A percentile compares a stretch with the other conserved stretches of the same genome.
Evolutionary conservation across 2,329 filamentous ascomycete genomes (phyloP).

Genomic region (Calonectria henricotiae): DNA sequence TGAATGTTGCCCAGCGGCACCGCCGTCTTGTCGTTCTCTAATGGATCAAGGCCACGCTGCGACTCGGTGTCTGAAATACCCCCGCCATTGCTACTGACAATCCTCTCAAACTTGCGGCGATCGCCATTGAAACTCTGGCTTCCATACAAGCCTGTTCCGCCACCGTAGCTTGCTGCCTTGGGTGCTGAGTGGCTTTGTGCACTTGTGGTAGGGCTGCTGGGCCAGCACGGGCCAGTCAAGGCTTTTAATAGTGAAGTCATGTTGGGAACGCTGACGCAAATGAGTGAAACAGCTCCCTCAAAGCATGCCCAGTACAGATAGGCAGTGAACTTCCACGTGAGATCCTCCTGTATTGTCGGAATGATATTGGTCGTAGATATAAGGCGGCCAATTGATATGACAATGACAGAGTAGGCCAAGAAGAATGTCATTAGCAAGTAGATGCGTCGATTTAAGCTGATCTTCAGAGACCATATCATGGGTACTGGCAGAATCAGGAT

Average conservation of each 20-base stretch:
- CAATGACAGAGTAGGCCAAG: conserved; percentile 16
- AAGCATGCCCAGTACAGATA: conserved; percentile 17
- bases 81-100: conserved; percentile 7
- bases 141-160: conserved; percentile 8
- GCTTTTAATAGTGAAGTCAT: neutral
- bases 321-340: conserved; percentile 14
- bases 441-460: conserved; percentile 5
- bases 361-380: conserved; percentile 11
- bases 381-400: conserved; percentile 4
- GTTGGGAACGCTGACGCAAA: conserved; percentile 16
- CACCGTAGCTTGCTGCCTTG: conserved; percentile 7
- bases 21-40: conserved; percentile 4
- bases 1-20: conserved; percentile 12
- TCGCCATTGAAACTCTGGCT: conserved; percentile 7
- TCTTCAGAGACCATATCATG: conserved; percentile 8
- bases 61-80: neutral
- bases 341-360: neutral
- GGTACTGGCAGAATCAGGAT: conserved; percentile 12
- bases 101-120: neutral
- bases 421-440: conserved; percentile 12
- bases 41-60: conserved; percentile 4
- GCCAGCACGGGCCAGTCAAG: conserved; percentile 8
- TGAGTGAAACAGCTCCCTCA: conserved; percentile 10
- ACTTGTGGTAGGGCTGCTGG: neutral
- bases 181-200: neutral